A percentile compares a stretch with the other conserved stretches of the same genome.
phyloP scores from a whole-genome alignment of 2,329 filamentous ascomycete species.

The Zymoseptoria passerinii region DNA sequence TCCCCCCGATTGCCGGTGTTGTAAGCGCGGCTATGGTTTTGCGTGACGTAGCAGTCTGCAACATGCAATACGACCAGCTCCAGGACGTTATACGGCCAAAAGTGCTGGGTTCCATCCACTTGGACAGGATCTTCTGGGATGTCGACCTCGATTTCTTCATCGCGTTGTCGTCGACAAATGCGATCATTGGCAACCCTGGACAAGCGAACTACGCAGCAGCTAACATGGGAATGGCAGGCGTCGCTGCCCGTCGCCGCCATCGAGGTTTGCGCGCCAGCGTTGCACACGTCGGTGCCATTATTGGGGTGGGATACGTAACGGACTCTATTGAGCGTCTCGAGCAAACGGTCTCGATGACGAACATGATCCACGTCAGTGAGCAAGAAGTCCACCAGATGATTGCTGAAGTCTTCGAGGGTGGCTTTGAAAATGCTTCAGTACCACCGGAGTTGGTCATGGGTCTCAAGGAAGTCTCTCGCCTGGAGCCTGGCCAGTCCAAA shows the following conservation, averaged over 20 bases:
- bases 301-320: constrained; percentile 32
- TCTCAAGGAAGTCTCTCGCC: not conserved
- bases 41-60: not conserved
- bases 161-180: constrained; percentile 46
- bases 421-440: not conserved
- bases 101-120: not conserved
- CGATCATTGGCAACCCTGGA: constrained; percentile 48
- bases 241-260: constrained; percentile 32
- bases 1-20: constrained; percentile 13
- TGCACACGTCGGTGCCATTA: constrained; percentile 47
- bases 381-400: not conserved
- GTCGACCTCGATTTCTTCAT: constrained; percentile 37
- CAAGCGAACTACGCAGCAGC: constrained; percentile 53
- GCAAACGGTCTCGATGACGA: not conserved
- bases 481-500: not conserved
- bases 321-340: not conserved
- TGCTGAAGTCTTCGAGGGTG: not conserved
- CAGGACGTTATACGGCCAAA: not conserved
- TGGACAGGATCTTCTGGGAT: not conserved
- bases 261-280: constrained; percentile 38
- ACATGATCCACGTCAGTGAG: not conserved
- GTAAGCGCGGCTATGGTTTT: constrained; percentile 14
- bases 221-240: constrained; percentile 20
- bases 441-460: not conserved
- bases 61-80: not conserved